Conservation (phyloP, 2,329 filamentous ascomycete species). For the Cordyceps pruinosa region DNA sequence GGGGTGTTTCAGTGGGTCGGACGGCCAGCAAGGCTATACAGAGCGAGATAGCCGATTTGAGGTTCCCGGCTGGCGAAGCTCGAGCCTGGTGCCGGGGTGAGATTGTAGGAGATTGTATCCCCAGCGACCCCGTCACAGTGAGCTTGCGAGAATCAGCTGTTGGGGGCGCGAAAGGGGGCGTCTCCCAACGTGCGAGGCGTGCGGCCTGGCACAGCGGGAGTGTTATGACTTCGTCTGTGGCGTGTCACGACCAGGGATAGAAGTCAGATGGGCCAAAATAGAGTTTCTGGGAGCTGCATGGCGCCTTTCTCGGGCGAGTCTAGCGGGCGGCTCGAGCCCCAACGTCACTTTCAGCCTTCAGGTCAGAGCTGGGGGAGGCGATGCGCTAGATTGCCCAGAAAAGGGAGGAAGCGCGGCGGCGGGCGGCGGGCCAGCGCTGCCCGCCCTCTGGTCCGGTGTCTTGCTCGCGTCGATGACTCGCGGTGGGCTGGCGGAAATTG, state of each 20-base stretch:
- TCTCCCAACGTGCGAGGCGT: not conserved
- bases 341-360: conserved; percentile 3
- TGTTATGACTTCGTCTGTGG: not conserved
- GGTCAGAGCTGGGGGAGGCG: not conserved
- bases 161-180: not conserved
- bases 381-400: not conserved
- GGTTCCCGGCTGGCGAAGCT: not conserved
- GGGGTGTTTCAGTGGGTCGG: not conserved
- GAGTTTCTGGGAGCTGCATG: conserved; percentile 6
- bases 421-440: not conserved
- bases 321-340: conserved; percentile 10
- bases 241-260: not conserved
- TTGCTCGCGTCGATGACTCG: conserved; percentile 4
- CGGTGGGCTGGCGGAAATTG: not conserved
- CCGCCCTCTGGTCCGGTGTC: not conserved
- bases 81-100: not conserved
- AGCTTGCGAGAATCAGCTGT: not conserved
- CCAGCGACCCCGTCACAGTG: not conserved
- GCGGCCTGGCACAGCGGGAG: not conserved
- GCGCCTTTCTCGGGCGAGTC: conserved; percentile 7
- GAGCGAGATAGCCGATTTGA: conserved; percentile 6
- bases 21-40: not conserved
- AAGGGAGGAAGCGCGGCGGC: not conserved
- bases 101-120: not conserved
- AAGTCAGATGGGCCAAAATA: conserved; percentile 7